phyloP scores from a whole-genome alignment of 768 basidiomycete species.

The Pleurotus ostreatus region DNA sequence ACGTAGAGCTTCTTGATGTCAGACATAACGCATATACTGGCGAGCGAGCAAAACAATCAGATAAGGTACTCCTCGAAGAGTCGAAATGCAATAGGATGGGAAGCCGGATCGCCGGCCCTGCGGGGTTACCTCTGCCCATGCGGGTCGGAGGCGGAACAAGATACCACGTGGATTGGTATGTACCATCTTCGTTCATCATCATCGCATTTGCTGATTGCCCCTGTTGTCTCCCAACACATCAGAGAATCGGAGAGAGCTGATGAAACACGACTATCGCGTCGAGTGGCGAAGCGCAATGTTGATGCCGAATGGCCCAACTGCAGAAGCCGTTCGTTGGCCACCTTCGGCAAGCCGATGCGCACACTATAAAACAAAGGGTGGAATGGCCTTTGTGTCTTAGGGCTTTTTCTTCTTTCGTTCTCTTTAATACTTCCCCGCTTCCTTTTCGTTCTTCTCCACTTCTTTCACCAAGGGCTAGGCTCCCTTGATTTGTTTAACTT shows the following conservation, averaged over 20 bases:
- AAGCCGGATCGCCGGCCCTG: background rate
- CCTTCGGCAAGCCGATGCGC: too few species aligned
- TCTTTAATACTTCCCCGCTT: background rate
- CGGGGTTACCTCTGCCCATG: background rate
- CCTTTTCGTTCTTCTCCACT: conserved; percentile 7
- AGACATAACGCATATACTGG: conserved; percentile 13
- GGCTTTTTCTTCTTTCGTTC: conserved; percentile 4
- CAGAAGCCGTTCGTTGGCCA: too few species aligned
- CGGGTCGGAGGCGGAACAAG: background rate
- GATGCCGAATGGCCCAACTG: too few species aligned
- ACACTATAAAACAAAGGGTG: conserved; percentile 6
- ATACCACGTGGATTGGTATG: background rate
- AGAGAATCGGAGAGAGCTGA: too few species aligned
- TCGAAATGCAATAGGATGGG: background rate
- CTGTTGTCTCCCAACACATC: too few species aligned
- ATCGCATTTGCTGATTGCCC: too few species aligned
- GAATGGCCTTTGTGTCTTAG: background rate
- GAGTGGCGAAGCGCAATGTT: too few species aligned
- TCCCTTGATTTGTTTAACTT: conserved; percentile 7
- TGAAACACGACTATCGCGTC: too few species aligned
- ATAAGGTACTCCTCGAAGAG: background rate
- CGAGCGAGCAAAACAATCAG: background rate
- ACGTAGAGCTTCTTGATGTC: conserved; percentile 32
- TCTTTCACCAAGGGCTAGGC: conserved; percentile 1
- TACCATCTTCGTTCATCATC: too few species aligned